Conservation (phyloP, 2,329 filamentous ascomycete genomes). For the Claviceps maximensis region DNA sequence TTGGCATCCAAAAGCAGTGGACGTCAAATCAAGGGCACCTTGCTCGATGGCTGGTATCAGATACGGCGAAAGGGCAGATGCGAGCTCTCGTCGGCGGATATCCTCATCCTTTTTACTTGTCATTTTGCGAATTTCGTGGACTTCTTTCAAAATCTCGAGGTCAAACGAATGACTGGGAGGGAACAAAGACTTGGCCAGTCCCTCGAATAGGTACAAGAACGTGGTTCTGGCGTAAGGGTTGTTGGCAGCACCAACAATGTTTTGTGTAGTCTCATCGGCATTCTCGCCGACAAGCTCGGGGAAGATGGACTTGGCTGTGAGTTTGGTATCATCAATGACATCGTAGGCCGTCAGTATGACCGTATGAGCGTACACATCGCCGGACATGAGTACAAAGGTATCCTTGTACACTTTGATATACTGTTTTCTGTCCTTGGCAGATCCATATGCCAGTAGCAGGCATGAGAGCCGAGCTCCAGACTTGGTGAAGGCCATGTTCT, state of each 20-base stretch:
- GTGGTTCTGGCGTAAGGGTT: constrained; percentile 53
- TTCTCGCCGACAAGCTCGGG: constrained; percentile 70
- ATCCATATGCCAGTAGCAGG: constrained; percentile 69
- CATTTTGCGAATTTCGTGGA: constrained; percentile 63
- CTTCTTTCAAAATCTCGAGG: constrained; percentile 58
- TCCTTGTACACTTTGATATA: constrained; percentile 85
- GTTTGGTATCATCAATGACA: constrained; percentile 85
- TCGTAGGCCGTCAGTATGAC: constrained; percentile 80
- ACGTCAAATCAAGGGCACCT: constrained; percentile 53
- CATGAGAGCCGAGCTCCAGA: constrained; percentile 74
- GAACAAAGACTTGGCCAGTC: constrained; percentile 47
- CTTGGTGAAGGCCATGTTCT: constrained; percentile 92
- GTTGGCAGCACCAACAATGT: constrained; percentile 50
- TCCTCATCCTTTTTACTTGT: constrained; percentile 91
- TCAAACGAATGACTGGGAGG: constrained; percentile 50
- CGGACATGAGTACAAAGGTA: constrained; percentile 72
- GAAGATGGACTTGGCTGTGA: constrained; percentile 75
- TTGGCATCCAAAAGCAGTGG: constrained; percentile 74
- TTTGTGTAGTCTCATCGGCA: constrained; percentile 46
- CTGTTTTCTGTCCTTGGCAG: constrained; percentile 83
- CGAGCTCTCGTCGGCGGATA: constrained; percentile 60
- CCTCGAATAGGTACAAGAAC: constrained; percentile 71
- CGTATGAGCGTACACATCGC: constrained; percentile 63
- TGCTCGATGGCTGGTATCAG: constrained; percentile 62
- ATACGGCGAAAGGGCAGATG: constrained; percentile 58